Evolutionary conservation across 2,329 filamentous ascomycete genomes (phyloP).

Genomic region (Curvularia sp.): DNA sequence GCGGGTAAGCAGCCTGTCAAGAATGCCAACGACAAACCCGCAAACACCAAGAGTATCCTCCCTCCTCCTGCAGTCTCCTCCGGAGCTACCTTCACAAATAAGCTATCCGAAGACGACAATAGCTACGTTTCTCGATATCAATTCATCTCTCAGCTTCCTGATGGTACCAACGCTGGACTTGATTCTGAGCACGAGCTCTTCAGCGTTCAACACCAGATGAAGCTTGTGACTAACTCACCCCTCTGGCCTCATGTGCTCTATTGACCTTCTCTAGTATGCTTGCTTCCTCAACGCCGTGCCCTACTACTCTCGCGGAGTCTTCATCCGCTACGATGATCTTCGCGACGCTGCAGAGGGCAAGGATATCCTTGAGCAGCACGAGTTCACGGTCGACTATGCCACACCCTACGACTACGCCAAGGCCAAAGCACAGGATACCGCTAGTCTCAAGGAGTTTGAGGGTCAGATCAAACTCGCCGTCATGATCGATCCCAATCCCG

Average conservation of each 20-base stretch:
- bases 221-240: conserved; percentile 31
- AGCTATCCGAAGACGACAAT: conserved; percentile 29
- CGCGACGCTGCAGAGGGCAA: conserved; percentile 43
- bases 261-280: conserved; percentile 37
- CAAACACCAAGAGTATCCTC: conserved; percentile 20
- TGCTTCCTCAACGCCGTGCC: conserved; percentile 35
- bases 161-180: conserved; percentile 31
- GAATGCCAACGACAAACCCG: conserved; percentile 12
- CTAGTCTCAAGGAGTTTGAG: conserved; percentile 39
- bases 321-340: conserved; percentile 52
- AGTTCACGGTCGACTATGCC: conserved; percentile 32
- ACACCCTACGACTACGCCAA: conserved; percentile 34
- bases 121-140: conserved; percentile 40
- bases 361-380: conserved; percentile 30
- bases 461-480: conserved; percentile 41
- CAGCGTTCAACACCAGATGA: conserved; percentile 39
- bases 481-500: conserved; percentile 26
- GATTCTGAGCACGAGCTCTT: conserved; percentile 37
- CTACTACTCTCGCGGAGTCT: conserved; percentile 33
- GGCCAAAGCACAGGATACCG: conserved; percentile 37
- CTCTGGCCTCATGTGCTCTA: conserved; percentile 6
- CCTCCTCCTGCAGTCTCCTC: conserved; percentile 24
- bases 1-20: conserved; percentile 13
- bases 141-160: conserved; percentile 28
- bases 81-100: conserved; percentile 35